These are phyloP conservation scores for Trichoderma sp. DNA, from an alignment of 2,329 filamentous ascomycete genomes.

Conservation along the genomic window DNA sequence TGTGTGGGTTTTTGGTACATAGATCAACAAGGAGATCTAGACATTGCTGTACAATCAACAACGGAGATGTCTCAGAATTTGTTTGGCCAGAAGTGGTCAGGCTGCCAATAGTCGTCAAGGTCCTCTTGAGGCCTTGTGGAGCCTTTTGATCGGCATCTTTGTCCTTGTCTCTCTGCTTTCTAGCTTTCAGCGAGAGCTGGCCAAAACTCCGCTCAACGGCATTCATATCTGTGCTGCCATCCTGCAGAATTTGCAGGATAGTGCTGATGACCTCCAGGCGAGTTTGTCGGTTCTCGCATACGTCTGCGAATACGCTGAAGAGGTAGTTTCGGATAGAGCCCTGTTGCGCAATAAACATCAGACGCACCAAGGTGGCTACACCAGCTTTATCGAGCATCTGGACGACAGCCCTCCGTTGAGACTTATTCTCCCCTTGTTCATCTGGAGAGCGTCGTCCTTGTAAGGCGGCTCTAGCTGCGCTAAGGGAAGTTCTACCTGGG, in stretches of 20 bases:
- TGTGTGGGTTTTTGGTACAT: constrained; percentile 78
- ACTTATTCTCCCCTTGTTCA: constrained; percentile 56
- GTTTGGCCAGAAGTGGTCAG: constrained; percentile 48
- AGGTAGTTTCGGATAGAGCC: constrained; percentile 81
- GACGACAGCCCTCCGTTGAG: constrained; percentile 75
- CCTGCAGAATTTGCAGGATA: constrained; percentile 87
- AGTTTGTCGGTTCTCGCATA: constrained; percentile 96
- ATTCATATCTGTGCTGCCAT: constrained; percentile 88
- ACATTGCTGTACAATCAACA: constrained; percentile 95
- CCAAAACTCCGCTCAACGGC: constrained; percentile 95
- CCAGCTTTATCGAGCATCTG: constrained; percentile 98
- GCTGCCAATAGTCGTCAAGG: constrained; percentile 57
- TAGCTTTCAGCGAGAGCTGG: constrained; percentile 86
- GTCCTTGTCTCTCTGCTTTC: constrained; percentile 68
- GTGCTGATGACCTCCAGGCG: constrained; percentile 91
- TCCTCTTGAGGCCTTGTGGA: constrained; percentile 75
- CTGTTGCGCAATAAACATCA: constrained; percentile 96
- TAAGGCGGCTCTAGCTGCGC: constrained; percentile 24
- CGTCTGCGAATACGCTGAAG: constrained; percentile 82
- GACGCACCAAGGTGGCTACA: constrained; percentile 89
- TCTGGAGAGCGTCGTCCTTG: constrained; percentile 33
- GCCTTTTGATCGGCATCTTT: constrained; percentile 65
- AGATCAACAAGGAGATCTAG: constrained; percentile 81
- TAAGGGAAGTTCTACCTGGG: constrained; percentile 33
- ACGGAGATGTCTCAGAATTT: constrained; percentile 84